Evolutionary conservation across 176 grass and related monocot species (phyloP), one percentile per base, ranked within the genome.

Genomic region (Triticum dicoccoides): DNA sequence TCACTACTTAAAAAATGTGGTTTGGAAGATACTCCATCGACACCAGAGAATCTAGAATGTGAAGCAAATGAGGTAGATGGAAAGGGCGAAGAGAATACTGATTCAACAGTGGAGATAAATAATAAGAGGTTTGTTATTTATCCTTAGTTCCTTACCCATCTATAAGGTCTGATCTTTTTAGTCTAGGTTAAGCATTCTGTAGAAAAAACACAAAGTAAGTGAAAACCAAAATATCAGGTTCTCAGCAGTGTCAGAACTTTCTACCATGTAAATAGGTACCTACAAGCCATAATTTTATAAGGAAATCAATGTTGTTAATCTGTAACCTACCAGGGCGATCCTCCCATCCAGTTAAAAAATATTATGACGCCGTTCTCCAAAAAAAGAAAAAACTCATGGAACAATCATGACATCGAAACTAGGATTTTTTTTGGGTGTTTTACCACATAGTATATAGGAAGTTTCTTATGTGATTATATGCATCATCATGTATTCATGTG

Each of bases 1-100:
- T 95, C 96, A 79, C 83, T 95, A 78, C 74, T 95, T 62, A 79
- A 94, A 87, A 92, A 82, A 75, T 87, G 86, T 84, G 86, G 87
- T 87, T 86, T 93, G 64, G 76, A 85, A 88, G 90, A 92, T 92
- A 52, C 56, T 76, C 49, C 80, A 37, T 18, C 74, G 56, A 84
- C 86, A 54, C 64, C 89, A 79, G 83, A 83, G 37, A 93, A 88
- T 80, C 33, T 85, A 15, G 89, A 98, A 83, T 84, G 77, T 87
- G 65, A 80, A 83, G 77, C 69, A 24, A 37, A 90, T 84, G 78
- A 89, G 76, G 81, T 66, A 69, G 74, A 87, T 2, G 58, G 78
- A 13, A 68, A 88, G 13, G 91, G 63, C 17, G 44, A 51, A 81
- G 67, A 91, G 54, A 79, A 68, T 76, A 81, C 77, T 87, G 79